Base-by-base conservation (phyloP, 495 filamentous ascomycete genomes). In the Penicillium egyptiacum region DNA sequence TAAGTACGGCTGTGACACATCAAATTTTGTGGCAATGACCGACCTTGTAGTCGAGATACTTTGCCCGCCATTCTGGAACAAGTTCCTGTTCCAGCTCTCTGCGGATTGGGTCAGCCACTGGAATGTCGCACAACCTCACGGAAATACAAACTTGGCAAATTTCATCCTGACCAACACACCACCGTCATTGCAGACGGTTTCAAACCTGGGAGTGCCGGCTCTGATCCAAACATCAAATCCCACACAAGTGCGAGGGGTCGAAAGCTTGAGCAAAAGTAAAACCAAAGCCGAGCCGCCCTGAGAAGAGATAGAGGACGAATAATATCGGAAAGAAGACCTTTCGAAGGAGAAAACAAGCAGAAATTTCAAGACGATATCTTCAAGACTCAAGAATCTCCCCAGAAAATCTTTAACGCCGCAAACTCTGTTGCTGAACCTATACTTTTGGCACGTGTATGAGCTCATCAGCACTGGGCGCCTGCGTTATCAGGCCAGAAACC, bases 41-140 rank as follows among this genome's bases (percentile, higher is more conserved):
- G 44, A 85, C 87, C 80, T 91, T 95, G 78, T 96, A 96, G 74
- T 96, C 85, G 55, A 96, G 80, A 73, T 96, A 96, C 71, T 96
- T 95, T 60, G 83, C 84, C 61, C 88, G 83, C 92, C 92, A 96
- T 81, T 96, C 92, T 77, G 92, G 90, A 58, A 96, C 90, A 25
- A 89, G 83, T 56, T 94, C 88, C 68, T 86, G 84, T 50, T 96
- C 91, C 54, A 96, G 79, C 76, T 95, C 90, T 73, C 84, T 87
- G 54, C 53, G 30, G 44, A 40, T 35, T 44, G 57, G 64, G 63
- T 67, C 57, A 68, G 64, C 57, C 56, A 59, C 58, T 35, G 61
- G 51, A 58, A 58, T 54, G 55, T 57, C 53, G 12, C 53, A 55
- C 50, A 40, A 10, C 16, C 41, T 60, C 46, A 49, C 52, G 61